phyloP scores from a whole-genome alignment of 2,329 filamentous ascomycete genomes.

The Pseudogymnoascus pannorum region DNA sequence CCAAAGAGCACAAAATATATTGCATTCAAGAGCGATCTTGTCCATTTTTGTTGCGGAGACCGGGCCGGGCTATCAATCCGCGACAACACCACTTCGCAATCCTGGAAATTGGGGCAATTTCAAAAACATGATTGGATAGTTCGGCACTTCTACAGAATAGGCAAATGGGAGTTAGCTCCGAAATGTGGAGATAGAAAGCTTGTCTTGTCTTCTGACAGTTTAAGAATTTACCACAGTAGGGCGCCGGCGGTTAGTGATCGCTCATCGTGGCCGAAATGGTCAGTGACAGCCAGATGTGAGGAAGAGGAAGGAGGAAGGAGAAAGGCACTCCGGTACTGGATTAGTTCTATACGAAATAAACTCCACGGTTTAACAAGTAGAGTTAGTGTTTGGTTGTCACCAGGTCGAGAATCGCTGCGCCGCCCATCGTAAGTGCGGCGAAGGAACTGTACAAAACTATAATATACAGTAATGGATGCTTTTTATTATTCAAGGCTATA shows the following conservation, averaged over 20 bases:
- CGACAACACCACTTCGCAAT: not conserved
- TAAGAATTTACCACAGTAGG: not conserved
- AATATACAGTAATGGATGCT: not conserved
- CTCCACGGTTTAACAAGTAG: not conserved
- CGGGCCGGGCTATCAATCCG: constrained; percentile 3
- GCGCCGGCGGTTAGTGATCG: not conserved
- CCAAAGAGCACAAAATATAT: not conserved
- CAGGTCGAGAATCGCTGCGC: not conserved
- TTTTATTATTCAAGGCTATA: not conserved
- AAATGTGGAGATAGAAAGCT: constrained; percentile 1
- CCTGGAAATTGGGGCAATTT: not conserved
- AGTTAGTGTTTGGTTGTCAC: not conserved
- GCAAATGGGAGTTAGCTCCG: not conserved
- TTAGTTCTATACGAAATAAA: not conserved
- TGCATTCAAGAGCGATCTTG: constrained; percentile 1
- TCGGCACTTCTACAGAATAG: constrained; percentile 2
- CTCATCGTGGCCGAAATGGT: not conserved
- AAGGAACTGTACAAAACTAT: not conserved
- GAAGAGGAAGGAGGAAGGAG: not conserved
- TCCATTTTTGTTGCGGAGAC: constrained; percentile 4
- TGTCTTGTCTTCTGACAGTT: not conserved
- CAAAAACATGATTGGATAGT: not conserved
- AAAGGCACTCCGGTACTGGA: not conserved
- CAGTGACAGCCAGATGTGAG: constrained; percentile 1
- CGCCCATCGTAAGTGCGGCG: not conserved